Evolutionary conservation across 495 filamentous ascomycete species (phyloP).

Genomic region (Aspergillus bridgeri): DNA sequence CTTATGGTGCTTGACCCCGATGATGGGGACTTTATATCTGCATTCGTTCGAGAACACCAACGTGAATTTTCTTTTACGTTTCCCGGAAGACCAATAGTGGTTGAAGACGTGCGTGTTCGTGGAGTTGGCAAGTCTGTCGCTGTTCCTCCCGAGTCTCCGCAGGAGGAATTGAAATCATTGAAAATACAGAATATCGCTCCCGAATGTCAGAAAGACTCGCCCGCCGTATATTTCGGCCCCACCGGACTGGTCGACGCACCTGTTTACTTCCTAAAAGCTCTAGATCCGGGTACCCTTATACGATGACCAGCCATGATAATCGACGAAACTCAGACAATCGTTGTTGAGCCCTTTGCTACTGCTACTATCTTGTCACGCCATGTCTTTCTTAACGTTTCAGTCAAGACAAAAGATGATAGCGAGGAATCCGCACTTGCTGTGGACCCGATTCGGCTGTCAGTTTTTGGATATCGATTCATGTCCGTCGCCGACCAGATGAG

Average conservation of each 20-base stretch:
- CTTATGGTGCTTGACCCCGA: neutral
- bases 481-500: conserved; percentile 99
- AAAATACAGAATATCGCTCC: conserved; percentile 24
- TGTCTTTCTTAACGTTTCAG: conserved; percentile 48
- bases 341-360: conserved; percentile 76
- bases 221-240: conserved; percentile 47
- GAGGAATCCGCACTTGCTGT: conserved; percentile 67
- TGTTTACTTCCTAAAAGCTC: conserved; percentile 79
- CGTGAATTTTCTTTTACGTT: neutral
- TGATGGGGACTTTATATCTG: neutral
- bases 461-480: conserved; percentile 98
- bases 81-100: neutral
- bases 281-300: conserved; percentile 70
- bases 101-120: neutral
- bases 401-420: conserved; percentile 56
- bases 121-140: neutral
- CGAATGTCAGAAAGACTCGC: conserved; percentile 22
- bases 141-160: conserved; percentile 23
- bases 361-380: conserved; percentile 42
- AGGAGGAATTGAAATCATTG: conserved; percentile 35
- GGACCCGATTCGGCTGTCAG: conserved; percentile 87
- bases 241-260: conserved; percentile 74
- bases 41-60: neutral
- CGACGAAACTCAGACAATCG: conserved; percentile 93
- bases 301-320: conserved; percentile 87